phyloP scores from a whole-genome alignment of 192 early-diverging fungal genomes.

The Backusella tuberculispora region DNA sequence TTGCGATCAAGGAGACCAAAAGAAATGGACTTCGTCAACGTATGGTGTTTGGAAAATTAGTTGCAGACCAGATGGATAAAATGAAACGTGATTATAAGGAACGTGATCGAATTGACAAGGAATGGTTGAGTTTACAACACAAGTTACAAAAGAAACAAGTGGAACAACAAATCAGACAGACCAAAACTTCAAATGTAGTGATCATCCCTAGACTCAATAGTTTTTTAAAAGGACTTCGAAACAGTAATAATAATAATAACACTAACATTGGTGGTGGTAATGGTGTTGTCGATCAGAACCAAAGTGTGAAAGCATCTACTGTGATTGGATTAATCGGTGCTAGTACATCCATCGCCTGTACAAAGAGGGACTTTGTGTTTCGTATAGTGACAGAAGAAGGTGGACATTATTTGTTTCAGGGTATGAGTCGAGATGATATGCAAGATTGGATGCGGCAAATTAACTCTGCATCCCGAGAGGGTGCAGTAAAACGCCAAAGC shows the following conservation, averaged over 20 bases:
- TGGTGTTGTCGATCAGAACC: constrained; percentile 36
- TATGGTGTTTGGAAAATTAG: constrained; percentile 48
- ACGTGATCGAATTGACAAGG: constrained; percentile 61
- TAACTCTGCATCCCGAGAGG: constrained; percentile 67
- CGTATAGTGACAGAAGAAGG: constrained; percentile 77
- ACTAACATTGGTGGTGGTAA: background rate
- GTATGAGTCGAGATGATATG: constrained; percentile 67
- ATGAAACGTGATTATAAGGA: constrained; percentile 67
- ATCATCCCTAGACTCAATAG: constrained; percentile 41
- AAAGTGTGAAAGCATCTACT: constrained; percentile 56
- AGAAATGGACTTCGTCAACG: background rate
- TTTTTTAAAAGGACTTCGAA: constrained; percentile 21
- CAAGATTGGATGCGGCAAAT: constrained; percentile 70
- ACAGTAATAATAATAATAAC: constrained; percentile 10
- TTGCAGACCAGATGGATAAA: constrained; percentile 65
- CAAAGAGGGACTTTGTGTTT: constrained; percentile 72
- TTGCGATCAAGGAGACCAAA: constrained; percentile 43
- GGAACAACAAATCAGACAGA: constrained; percentile 43
- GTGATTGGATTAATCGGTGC: constrained; percentile 77
- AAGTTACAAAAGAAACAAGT: constrained; percentile 48
- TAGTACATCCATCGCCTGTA: constrained; percentile 61
- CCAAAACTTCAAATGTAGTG: background rate
- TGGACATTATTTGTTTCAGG: constrained; percentile 73
- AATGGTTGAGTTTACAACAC: constrained; percentile 57
- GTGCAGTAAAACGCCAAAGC: constrained; percentile 67